Percentiles rank a stretch among this genome's conserved stretches.
phyloP scores from a whole-genome alignment of 2,329 filamentous ascomycete species.

The Scedosporium apiospermum region DNA sequence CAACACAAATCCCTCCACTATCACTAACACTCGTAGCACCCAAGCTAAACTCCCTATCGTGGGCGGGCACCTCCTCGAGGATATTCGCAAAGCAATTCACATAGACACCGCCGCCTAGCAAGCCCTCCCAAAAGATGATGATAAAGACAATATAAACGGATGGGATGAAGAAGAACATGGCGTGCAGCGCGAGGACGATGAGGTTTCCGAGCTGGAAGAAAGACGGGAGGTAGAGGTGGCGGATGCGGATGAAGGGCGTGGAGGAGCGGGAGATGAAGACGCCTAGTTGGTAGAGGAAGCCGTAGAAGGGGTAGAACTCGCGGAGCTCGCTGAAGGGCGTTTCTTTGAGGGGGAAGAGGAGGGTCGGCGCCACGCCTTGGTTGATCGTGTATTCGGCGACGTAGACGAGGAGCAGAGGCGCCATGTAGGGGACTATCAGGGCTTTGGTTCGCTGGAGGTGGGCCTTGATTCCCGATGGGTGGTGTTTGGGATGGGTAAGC shows the following conservation, averaged over 20 bases:
- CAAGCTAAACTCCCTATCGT: slow-evolving; percentile 84
- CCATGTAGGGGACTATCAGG: slow-evolving; percentile 75
- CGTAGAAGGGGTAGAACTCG: slow-evolving; percentile 90
- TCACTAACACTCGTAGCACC: slow-evolving; percentile 88
- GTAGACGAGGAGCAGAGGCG: slow-evolving; percentile 85
- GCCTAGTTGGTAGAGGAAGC: slow-evolving; percentile 87
- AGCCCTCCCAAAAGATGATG: slow-evolving; percentile 87
- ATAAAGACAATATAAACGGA: slow-evolving; percentile 77
- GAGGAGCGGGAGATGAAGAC: slow-evolving; percentile 93
- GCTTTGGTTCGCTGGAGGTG: slow-evolving; percentile 57
- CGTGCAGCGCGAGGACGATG: slow-evolving; percentile 61
- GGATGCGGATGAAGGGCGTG: slow-evolving; percentile 76
- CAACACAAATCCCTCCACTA: slow-evolving; percentile 80
- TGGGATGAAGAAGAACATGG: slow-evolving; percentile 72
- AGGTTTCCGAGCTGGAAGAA: slow-evolving; percentile 77
- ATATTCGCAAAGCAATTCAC: slow-evolving; percentile 96
- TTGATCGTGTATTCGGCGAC: slow-evolving; percentile 94
- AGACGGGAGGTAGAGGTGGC: slow-evolving; percentile 71
- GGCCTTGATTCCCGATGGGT: slow-evolving; percentile 25
- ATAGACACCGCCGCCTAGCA: slow-evolving; percentile 86
- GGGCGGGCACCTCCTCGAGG: slow-evolving; percentile 65
- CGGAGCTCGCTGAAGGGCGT: slow-evolving; percentile 76
- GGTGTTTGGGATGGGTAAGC: slow-evolving; percentile 12
- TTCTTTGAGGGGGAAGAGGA: slow-evolving; percentile 70
- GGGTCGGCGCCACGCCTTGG: slow-evolving; percentile 81